Evolutionary conservation across 768 basidiomycete genomes (phyloP), one percentile per base, ranked within the genome.

Genomic region (Sporobolomyces phaffii): DNA sequence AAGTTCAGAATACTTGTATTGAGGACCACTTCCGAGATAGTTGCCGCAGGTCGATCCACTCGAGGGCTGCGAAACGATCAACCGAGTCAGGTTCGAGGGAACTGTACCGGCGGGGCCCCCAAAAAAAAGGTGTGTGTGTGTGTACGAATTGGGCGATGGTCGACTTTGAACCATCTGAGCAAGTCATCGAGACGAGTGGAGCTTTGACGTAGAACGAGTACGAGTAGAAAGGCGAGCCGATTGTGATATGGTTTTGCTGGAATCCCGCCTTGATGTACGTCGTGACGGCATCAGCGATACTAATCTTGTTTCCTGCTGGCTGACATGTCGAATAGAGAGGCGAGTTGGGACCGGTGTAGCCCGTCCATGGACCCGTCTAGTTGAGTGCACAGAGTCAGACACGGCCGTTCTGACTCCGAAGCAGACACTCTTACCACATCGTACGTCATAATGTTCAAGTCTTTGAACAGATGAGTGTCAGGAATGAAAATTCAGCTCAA

Each of bases 311-410:
- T 5, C 31, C 26, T 0, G 67, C 45, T 24, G 72, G 62, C 4
- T 58, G 48, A 60, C 75, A 75, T 1, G 67, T 60, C 54, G 74
- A 60, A 20, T 41, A 54, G 11, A 74, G 70, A 4, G 75, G 75
- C 36, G 75, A 59, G 62, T 75, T 75, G 7, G 73, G 65, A 18
- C 75, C 75, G 1, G 73, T 64, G 56, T 62, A 69, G 53, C 65
- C 65, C 22, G 18, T 33, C 65, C 65, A 67, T 31, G 74, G 72
- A 4, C 72, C 70, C n/a, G 74, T 73, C 38, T 38, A 17, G 10
- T 38, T 17, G 38, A 9, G 38, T n/a, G n/a, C n/a, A n/a, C n/a
- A n/a, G n/a, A n/a, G n/a, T n/a, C n/a, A n/a, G n/a, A n/a, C n/a
- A n/a, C n/a, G n/a, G n/a, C n/a, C n/a, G n/a, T n/a, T n/a, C n/a